Percentiles rank a stretch among this genome's conserved stretches.
Evolutionary conservation across 352 stramenopile genomes (phyloP).

Genomic region (Phytopythium aichiense): DNA sequence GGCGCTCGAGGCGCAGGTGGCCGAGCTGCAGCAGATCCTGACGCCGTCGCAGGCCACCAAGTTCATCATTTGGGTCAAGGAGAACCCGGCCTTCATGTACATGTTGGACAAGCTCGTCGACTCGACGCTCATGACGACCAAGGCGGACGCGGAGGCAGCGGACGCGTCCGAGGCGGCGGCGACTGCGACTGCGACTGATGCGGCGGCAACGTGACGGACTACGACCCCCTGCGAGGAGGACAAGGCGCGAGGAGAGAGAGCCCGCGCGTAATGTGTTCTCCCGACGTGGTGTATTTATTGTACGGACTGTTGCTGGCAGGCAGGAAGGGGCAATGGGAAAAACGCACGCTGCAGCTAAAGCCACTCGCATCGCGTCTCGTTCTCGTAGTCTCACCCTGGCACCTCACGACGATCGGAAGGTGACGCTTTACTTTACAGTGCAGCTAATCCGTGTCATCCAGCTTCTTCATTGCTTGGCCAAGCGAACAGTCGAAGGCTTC

Average conservation of each 20-base stretch:
- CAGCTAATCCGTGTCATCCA: no score
- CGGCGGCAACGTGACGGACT: not conserved
- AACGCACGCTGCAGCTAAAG: not conserved
- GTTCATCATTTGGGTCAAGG: slow-evolving; percentile 87
- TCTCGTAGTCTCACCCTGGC: no score
- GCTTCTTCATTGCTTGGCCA: no score
- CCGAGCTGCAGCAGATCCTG: slow-evolving; percentile 66
- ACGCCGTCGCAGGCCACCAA: slow-evolving; percentile 75
- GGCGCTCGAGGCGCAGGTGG: slow-evolving; percentile 63
- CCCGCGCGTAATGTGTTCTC: not conserved
- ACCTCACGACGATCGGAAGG: no score
- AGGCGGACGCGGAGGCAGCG: not conserved
- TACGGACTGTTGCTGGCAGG: not conserved
- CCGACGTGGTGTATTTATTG: slow-evolving; percentile 4
- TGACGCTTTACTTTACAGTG: no score
- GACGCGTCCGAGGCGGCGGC: not conserved
- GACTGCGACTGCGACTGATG: not conserved
- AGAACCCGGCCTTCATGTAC: slow-evolving; percentile 85
- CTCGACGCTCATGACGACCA: slow-evolving; percentile 34
- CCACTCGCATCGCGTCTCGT: not conserved
- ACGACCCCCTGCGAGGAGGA: not conserved
- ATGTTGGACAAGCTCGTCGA: slow-evolving; percentile 82
- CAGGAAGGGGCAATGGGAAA: not conserved
- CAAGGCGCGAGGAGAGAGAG: not conserved
- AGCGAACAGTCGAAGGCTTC: no score